Evolutionary conservation across 331 rosid genomes (phyloP), one percentile per base, ranked within the genome.

Genomic region (Quercus tomentella): DNA sequence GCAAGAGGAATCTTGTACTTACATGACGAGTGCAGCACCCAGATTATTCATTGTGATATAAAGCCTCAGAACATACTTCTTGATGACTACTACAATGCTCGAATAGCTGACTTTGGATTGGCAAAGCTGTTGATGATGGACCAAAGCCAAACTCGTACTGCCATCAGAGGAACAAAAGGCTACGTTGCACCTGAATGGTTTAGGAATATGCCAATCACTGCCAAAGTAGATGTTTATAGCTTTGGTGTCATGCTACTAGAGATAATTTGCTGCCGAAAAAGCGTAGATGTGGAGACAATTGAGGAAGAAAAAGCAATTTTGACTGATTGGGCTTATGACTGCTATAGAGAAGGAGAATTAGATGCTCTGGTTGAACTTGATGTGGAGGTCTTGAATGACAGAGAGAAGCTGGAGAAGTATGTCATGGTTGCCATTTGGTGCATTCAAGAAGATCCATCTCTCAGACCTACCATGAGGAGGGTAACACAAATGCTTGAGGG

Each of bases 31-130:
- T 85, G 86, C 6, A 78, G 52, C 25, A 82, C 72, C 28, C 83
- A 71, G 37, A 82, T 82, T 66, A 79, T 85, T 61, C 86, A 85
- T 31, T 85, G 84, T 18, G 86, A 85, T 55, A 85, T 85, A 12
- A 85, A 85, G 79, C 86, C 86, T 2, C 79, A 85, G n/a, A 85
- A 82, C 66, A 60, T 82, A 28, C 84, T 82, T 20, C 80, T 86
- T 0, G 89, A 86, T 1, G 70, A 76, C 4, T 26, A 28, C 6
- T 73, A 31, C 49, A 76, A 9, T 1, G 80, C 84, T 8, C 28
- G 78, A 28, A 86, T 86, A 28, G 58, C 89, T 0, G 84, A 86
- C 17, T 82, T 86, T 3, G 89, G 89, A 35, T 69, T 86, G 79
- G 84, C 86, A 2, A 82, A 85, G 61, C 89, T 82, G n/a, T 21